phyloP scores from a whole-genome alignment of 768 basidiomycete species.

The Dioszegia hungarica region DNA sequence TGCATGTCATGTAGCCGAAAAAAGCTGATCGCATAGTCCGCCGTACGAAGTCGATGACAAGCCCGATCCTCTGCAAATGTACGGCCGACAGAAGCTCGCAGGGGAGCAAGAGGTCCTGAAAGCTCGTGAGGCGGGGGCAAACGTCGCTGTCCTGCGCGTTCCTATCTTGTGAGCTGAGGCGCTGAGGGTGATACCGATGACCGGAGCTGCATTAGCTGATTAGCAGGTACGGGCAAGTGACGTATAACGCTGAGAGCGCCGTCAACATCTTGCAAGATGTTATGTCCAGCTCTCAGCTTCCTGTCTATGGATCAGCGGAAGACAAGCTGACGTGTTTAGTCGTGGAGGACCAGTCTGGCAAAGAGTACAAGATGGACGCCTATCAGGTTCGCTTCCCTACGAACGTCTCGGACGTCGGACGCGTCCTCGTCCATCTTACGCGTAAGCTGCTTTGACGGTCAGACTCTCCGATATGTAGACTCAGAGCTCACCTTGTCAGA shows the following conservation, averaged over 20 bases:
- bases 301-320: neutral
- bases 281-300: constrained; percentile 6
- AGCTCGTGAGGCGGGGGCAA: constrained; percentile 51
- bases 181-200: constrained; percentile 49
- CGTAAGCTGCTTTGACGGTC: constrained; percentile 52
- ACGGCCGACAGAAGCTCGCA: constrained; percentile 78
- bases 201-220: neutral
- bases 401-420: constrained; percentile 78
- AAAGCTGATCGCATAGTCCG: constrained; percentile 53
- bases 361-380: constrained; percentile 91
- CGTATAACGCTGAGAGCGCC: constrained; percentile 79
- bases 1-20: neutral
- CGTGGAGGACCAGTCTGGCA: constrained; percentile 78
- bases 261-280: constrained; percentile 79
- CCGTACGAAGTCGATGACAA: constrained; percentile 71
- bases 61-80: constrained; percentile 81
- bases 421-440: constrained; percentile 71
- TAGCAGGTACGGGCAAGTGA: constrained; percentile 67
- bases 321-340: constrained; percentile 44
- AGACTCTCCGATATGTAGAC: neutral
- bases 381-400: constrained; percentile 90
- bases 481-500: constrained; percentile 43
- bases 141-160: constrained; percentile 70
- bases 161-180: constrained; percentile 61
- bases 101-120: constrained; percentile 75